Conservation (phyloP, 495 filamentous ascomycete species). For the Trichoderma reesei region DNA sequence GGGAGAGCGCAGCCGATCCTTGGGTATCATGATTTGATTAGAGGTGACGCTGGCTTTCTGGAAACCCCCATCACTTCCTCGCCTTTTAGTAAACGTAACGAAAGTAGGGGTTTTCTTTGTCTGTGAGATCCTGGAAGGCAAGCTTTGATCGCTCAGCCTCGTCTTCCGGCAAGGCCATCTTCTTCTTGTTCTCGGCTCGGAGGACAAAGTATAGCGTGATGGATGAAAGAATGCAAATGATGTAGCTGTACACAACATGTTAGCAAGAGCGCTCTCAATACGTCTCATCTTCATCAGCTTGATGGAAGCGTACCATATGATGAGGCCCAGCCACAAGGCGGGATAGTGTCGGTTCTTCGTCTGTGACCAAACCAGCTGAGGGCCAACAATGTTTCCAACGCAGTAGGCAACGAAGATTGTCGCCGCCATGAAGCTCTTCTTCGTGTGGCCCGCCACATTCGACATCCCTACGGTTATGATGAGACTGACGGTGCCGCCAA, state of each 20-base stretch:
- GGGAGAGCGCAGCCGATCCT: neutral
- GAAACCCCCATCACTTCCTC: neutral
- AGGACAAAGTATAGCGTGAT: slow-evolving; percentile 47
- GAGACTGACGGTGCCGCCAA: slow-evolving; percentile 54
- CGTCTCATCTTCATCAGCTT: neutral
- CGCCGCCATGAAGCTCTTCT: slow-evolving; percentile 64
- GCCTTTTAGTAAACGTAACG: slow-evolving; percentile 43
- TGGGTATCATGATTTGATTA: neutral
- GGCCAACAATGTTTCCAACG: slow-evolving; percentile 61
- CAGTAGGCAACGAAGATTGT: slow-evolving; percentile 67
- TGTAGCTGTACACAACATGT: slow-evolving; percentile 41
- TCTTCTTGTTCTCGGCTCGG: slow-evolving; percentile 44
- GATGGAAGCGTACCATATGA: slow-evolving; percentile 46
- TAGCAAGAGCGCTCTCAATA: slow-evolving; percentile 5
- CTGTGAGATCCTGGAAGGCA: slow-evolving; percentile 65
- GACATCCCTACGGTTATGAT: slow-evolving; percentile 59
- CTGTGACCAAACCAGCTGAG: slow-evolving; percentile 55
- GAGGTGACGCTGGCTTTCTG: neutral
- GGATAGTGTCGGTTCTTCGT: slow-evolving; percentile 57
- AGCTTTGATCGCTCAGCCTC: slow-evolving; percentile 52
- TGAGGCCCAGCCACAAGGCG: slow-evolving; percentile 57
- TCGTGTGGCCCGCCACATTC: slow-evolving; percentile 69
- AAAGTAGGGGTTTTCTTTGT: slow-evolving; percentile 67
- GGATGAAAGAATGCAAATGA: slow-evolving; percentile 52
- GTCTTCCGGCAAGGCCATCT: slow-evolving; percentile 40